phyloP scores from a whole-genome alignment of 768 basidiomycete genomes.

The Galerina marginata region DNA sequence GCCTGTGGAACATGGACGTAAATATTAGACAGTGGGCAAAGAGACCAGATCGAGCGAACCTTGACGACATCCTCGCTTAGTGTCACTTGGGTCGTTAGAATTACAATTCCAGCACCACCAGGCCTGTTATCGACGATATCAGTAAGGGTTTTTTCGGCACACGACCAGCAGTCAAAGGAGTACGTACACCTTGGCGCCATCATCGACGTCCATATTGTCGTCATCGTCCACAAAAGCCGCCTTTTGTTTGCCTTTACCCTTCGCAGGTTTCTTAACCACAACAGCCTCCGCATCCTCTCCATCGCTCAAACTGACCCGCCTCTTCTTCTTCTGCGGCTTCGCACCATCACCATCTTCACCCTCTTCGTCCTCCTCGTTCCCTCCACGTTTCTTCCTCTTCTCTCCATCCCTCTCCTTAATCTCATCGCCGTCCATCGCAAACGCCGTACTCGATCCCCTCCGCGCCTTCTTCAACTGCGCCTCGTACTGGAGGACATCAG shows the following conservation, averaged over 20 bases:
- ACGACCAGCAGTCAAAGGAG: neutral
- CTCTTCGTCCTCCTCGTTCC: neutral
- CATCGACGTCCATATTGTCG: constrained; percentile 23
- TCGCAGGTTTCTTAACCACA: constrained; percentile 4
- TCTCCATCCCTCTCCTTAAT: constrained; percentile 14
- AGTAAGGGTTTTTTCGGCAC: neutral
- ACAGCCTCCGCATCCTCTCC: constrained; percentile 12
- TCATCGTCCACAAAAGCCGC: neutral
- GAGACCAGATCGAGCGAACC: constrained; percentile 41
- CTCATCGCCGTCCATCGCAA: constrained; percentile 19
- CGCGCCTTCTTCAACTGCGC: constrained; percentile 57
- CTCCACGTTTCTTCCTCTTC: constrained; percentile 17
- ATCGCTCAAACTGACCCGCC: constrained; percentile 13
- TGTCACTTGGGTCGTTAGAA: constrained; percentile 73
- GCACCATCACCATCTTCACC: constrained; percentile 14
- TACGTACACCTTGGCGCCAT: neutral
- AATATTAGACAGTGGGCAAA: neutral
- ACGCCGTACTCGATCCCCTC: constrained; percentile 24
- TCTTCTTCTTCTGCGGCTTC: constrained; percentile 18
- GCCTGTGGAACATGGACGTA: constrained; percentile 41
- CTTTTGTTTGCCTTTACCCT: constrained; percentile 28
- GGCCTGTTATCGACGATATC: constrained; percentile 1
- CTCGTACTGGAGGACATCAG: constrained; percentile 74
- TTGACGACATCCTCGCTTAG: constrained; percentile 63
- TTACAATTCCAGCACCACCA: constrained; percentile 38